Evolutionary conservation across 2,329 filamentous ascomycete genomes (phyloP).

Genomic region (Calcarisporium arbuscula): DNA sequence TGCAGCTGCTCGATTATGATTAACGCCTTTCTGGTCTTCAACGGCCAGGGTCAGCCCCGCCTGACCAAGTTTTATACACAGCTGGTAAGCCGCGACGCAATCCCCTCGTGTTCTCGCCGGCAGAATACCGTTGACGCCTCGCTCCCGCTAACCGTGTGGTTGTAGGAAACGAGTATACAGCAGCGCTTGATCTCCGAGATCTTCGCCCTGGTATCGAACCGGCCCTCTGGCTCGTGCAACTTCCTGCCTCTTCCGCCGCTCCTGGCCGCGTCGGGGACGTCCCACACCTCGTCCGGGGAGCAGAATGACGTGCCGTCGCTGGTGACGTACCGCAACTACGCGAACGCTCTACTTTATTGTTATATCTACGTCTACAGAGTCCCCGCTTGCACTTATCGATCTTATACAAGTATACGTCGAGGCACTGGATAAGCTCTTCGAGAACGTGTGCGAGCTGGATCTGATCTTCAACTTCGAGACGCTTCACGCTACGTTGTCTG

Average conservation of each 20-base stretch:
- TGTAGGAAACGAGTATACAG: constrained; percentile 90
- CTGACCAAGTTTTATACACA: constrained; percentile 99
- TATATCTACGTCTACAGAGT: constrained; percentile 94
- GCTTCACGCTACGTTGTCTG: constrained; percentile 79
- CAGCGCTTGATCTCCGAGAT: constrained; percentile 96
- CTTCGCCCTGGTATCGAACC: constrained; percentile 89
- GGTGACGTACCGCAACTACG: constrained; percentile 96
- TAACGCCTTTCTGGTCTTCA: constrained; percentile 97
- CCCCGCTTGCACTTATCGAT: constrained; percentile 88
- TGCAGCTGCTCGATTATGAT: constrained; percentile 60
- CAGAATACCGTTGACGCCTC: not conserved
- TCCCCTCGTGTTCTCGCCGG: not conserved
- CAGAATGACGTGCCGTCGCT: constrained; percentile 88
- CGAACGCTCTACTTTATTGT: constrained; percentile 98
- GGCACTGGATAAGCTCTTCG: constrained; percentile 87
- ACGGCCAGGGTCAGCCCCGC: constrained; percentile 92
- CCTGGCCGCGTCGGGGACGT: constrained; percentile 55
- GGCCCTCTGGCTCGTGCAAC: constrained; percentile 89
- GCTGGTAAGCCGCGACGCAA: constrained; percentile 50
- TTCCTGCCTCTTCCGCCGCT: constrained; percentile 77
- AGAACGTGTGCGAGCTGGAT: constrained; percentile 97
- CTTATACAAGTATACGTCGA: constrained; percentile 98
- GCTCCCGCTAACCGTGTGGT: not conserved
- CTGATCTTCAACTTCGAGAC: constrained; percentile 99
- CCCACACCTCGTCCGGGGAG: constrained; percentile 58